A percentile compares a stretch with the other conserved stretches of the same genome.
These are phyloP conservation scores for Ustulina deusta DNA, from an alignment of 2,329 filamentous ascomycete genomes.

Conservation along the genomic window DNA sequence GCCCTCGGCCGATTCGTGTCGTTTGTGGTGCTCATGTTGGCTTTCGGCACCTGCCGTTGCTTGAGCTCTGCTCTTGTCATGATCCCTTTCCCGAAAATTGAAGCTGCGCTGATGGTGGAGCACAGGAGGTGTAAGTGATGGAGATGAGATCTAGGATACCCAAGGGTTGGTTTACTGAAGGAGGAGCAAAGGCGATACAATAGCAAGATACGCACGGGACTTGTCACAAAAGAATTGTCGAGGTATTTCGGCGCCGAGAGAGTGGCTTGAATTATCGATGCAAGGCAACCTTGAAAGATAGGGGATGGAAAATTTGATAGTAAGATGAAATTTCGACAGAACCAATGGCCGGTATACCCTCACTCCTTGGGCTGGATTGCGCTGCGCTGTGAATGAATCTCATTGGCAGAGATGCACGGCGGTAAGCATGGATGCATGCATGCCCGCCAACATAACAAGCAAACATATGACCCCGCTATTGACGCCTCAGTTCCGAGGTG, in stretches of 20 bases:
- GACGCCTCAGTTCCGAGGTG: background rate
- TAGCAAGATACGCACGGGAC: background rate
- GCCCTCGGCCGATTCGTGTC: background rate
- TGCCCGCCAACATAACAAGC: too few relatives aligned
- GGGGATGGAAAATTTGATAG: slow-evolving; percentile 11
- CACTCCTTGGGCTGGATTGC: background rate
- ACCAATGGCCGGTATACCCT: slow-evolving; percentile 5
- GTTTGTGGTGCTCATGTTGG: slow-evolving; percentile 1
- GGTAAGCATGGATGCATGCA: background rate
- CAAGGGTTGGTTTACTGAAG: too few relatives aligned
- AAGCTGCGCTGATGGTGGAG: background rate
- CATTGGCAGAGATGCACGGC: slow-evolving; percentile 9
- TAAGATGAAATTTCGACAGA: slow-evolving; percentile 10
- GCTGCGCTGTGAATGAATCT: slow-evolving; percentile 2
- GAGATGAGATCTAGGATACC: background rate
- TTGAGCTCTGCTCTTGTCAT: slow-evolving; percentile 22
- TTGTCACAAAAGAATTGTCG: background rate
- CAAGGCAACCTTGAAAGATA: background rate
- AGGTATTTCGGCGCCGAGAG: too few relatives aligned
- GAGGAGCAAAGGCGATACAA: background rate
- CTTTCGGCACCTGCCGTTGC: slow-evolving; percentile 18
- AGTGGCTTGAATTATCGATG: slow-evolving; percentile 14
- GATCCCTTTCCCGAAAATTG: background rate
- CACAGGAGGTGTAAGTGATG: background rate
- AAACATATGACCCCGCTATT: slow-evolving; percentile 2